Evolutionary conservation across 2,329 filamentous ascomycete species (phyloP).

Genomic region (Penicillium sclerotiorum): DNA sequence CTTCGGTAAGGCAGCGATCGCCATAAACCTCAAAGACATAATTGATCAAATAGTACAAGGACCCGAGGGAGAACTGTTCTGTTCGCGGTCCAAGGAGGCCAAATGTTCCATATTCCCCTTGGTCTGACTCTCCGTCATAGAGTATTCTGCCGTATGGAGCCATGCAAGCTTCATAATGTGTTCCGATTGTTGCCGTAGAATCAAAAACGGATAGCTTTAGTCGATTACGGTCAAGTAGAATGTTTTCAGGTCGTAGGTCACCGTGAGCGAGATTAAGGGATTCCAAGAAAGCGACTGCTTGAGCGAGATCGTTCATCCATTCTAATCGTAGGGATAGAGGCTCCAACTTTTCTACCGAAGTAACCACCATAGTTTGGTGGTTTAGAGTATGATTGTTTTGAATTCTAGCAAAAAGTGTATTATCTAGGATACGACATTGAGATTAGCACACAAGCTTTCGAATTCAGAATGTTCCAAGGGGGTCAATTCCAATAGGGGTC

Average conservation of each 20-base stretch:
- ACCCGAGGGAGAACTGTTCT: constrained; percentile 37
- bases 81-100: constrained; percentile 32
- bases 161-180: constrained; percentile 29
- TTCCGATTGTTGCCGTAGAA: constrained; percentile 30
- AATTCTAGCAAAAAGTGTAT: constrained; percentile 25
- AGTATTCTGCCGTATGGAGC: constrained; percentile 34
- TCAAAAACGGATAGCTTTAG: constrained; percentile 36
- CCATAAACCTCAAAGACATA: constrained; percentile 36
- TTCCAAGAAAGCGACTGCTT: constrained; percentile 36
- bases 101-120: constrained; percentile 24
- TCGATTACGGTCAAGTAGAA: constrained; percentile 32
- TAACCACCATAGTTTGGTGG: constrained; percentile 25
- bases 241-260: constrained; percentile 36
- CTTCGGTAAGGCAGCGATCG: constrained; percentile 28
- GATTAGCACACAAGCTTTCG: constrained; percentile 4
- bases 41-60: constrained; percentile 37
- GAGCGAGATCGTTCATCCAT: constrained; percentile 38
- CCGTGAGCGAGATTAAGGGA: constrained; percentile 36
- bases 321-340: constrained; percentile 28
- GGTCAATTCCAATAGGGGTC: too few relatives aligned
- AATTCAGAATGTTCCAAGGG: too few relatives aligned
- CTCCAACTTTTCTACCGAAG: constrained; percentile 30
- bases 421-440: constrained; percentile 23
- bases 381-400: constrained; percentile 29
- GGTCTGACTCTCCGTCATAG: constrained; percentile 20